phyloP scores from a whole-genome alignment of 176 grass and related monocot genomes.

The Leersia perrieri region DNA sequence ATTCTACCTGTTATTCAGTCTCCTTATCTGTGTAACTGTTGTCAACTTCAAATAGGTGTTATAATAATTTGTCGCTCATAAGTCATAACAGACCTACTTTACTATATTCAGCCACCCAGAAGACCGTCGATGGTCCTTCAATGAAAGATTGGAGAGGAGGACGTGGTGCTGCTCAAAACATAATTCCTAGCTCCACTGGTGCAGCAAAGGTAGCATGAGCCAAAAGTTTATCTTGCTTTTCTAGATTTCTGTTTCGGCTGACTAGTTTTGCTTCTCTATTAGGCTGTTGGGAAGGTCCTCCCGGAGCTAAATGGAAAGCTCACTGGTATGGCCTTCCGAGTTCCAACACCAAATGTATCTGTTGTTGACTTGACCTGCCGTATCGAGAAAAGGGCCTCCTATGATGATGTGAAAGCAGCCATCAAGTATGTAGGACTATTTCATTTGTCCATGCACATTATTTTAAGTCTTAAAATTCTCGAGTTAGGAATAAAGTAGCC shows the following conservation, averaged over 20 bases:
- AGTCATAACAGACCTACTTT: conserved; percentile 17
- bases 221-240: not conserved
- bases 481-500: not conserved
- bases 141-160: conserved; percentile 99
- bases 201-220: conserved; percentile 80
- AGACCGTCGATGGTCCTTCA: conserved; percentile 93
- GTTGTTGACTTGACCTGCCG: conserved; percentile 98
- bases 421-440: conserved; percentile 64
- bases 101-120: conserved; percentile 76
- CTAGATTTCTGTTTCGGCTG: not conserved
- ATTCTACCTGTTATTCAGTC: not conserved
- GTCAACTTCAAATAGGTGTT: not conserved
- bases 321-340: conserved; percentile 96
- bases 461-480: not conserved
- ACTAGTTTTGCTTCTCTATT: conserved; percentile 19
- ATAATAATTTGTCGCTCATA: not conserved
- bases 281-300: conserved; percentile 98
- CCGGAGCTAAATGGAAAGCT: conserved; percentile 92
- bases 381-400: conserved; percentile 83
- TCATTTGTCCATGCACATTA: conserved; percentile 19
- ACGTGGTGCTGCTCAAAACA: conserved; percentile 95
- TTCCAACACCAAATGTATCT: conserved; percentile 96
- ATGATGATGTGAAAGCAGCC: conserved; percentile 97
- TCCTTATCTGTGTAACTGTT: not conserved
- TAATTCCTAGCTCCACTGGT: conserved; percentile 98